phyloP scores from a whole-genome alignment of 768 basidiomycete species.

The Boletales sp. region DNA sequence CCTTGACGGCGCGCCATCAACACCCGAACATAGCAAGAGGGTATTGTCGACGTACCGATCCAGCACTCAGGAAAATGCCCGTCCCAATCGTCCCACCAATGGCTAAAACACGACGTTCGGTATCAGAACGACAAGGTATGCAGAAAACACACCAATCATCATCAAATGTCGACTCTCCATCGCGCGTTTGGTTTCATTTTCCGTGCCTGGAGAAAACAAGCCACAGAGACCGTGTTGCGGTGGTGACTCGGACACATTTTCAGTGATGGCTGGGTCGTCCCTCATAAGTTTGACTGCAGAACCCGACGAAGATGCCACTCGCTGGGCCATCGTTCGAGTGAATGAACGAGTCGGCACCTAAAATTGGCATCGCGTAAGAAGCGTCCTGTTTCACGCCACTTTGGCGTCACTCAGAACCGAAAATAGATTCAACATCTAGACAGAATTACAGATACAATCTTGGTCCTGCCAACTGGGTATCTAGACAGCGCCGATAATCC shows the following conservation, averaged over 20 bases:
- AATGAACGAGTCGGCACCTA: no score
- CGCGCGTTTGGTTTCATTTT: constrained; percentile 34
- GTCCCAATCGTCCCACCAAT: constrained; percentile 60
- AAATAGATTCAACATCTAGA: constrained; percentile 9
- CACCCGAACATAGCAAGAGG: neutral
- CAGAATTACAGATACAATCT: constrained; percentile 15
- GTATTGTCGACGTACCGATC: constrained; percentile 36
- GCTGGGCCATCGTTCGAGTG: no score
- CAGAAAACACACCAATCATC: constrained; percentile 36
- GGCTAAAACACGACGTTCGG: constrained; percentile 27
- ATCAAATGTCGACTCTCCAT: constrained; percentile 40
- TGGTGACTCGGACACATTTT: neutral
- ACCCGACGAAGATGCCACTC: no score
- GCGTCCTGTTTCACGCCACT: no score
- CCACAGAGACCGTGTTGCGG: neutral
- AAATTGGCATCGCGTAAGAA: no score
- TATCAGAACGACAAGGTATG: neutral
- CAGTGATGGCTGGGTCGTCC: neutral
- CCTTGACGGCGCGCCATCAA: constrained; percentile 23
- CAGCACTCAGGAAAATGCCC: constrained; percentile 59
- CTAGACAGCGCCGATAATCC: constrained; percentile 6
- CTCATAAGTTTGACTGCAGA: no score
- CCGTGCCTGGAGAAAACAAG: constrained; percentile 8
- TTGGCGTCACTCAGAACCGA: neutral
- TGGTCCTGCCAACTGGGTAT: constrained; percentile 33